Evolutionary conservation across 1,284 basidiomycete genomes (phyloP), one percentile per base, ranked within the genome.

Genomic region (Sanghuangporus weigelae): DNA sequence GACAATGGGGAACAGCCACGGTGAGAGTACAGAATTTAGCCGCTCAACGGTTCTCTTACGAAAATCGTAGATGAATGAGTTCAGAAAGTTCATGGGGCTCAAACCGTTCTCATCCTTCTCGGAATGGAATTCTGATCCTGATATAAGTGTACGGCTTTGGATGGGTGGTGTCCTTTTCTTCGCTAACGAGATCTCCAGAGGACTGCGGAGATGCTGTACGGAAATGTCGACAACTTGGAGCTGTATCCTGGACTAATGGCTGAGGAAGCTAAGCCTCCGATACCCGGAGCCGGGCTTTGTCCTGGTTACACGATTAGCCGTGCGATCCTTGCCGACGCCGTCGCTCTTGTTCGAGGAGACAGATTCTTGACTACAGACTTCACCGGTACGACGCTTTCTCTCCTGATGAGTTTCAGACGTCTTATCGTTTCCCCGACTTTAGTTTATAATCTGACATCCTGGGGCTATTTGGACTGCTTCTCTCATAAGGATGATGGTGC

Each of bases 271-370:
- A 94, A 94, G 71, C 71, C 75, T 12, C 82, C 85, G 19, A 82
- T 84, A 49, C 82, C 85, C 7, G 91, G 91, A n/a, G 88, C 90
- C 7, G 93, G 93, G 11, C 72, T 93, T 3, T 92, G 90, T 73
- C 90, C 92, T n/a, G 92, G 92, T 23, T 93, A 87, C 77, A 94
- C 93, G 7, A 90, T 94, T 69, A 92, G 90, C 7, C 81, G 93
- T 40, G 89, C 90, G 21, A 95, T 95, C 68, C 78, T 95, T 16
- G 81, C 88, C 12, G 93, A 95, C 71, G 93, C 93, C 6, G 87
- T 93, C 42, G 89, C 78, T 21, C 71, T 74, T n/a, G 73, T 69
- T 10, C 66, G 71, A 56, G 74, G 92, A 8, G 91, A 94, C 71
- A 81, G 88, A n/a, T 94, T 90, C 75, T 76, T 92, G 68, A 94